phyloP scores from a whole-genome alignment of 179 eudicot species.

The Dionaea muscipula region DNA sequence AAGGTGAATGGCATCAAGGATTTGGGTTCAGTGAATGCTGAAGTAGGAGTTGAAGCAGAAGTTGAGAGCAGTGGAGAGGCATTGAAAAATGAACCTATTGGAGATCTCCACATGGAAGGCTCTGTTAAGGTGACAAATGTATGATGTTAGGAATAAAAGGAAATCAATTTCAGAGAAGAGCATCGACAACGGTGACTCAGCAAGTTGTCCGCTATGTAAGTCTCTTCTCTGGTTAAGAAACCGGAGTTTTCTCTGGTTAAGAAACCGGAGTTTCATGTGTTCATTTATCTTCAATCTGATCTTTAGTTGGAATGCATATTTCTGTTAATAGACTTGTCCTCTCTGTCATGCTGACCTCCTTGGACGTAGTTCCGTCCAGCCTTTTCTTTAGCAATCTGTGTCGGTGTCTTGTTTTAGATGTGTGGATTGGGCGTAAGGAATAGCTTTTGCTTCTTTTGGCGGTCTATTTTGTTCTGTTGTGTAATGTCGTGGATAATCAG shows the following conservation, averaged over 20 bases:
- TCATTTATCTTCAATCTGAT: neutral
- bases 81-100: constrained; percentile 12
- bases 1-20: neutral
- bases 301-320: neutral
- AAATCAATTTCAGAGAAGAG: constrained; percentile 16
- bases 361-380: neutral
- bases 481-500: too few relatives aligned
- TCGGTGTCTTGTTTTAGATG: too few relatives aligned
- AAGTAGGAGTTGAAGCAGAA: constrained; percentile 1
- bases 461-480: too few relatives aligned
- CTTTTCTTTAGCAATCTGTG: too few relatives aligned
- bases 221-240: constrained; percentile 30
- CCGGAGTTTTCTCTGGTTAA: too few relatives aligned
- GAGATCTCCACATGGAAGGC: constrained; percentile 31
- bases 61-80: constrained; percentile 2
- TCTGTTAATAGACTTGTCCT: neutral
- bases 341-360: neutral
- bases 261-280: too few relatives aligned
- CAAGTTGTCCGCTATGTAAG: constrained; percentile 31
- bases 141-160: constrained; percentile 1
- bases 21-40: constrained; percentile 3
- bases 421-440: too few relatives aligned
- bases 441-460: too few relatives aligned
- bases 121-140: constrained; percentile 8
- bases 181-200: constrained; percentile 32